Evolutionary conservation across 306 rosid species (phyloP).

Genomic region (Comarum palustre): DNA sequence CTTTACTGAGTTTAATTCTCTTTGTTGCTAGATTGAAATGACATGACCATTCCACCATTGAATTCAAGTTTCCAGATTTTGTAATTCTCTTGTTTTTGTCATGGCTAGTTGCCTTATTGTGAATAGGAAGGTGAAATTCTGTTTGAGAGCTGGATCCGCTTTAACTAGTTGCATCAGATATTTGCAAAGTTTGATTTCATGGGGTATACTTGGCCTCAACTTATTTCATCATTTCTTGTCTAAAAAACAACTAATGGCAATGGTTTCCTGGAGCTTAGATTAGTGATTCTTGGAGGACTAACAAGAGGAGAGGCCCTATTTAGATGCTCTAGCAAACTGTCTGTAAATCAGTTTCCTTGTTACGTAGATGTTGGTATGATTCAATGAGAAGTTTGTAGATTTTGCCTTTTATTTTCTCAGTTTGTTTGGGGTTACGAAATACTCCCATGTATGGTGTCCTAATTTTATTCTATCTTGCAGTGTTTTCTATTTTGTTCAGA

Average conservation of each 20-base stretch:
- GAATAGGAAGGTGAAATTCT: not conserved
- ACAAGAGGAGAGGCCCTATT: slow-evolving; percentile 38
- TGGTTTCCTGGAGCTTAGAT: slow-evolving; percentile 64
- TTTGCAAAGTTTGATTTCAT: not conserved
- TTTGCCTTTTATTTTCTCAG: too few relatives aligned
- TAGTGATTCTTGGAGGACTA: slow-evolving; percentile 77
- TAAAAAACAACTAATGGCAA: slow-evolving; percentile 8
- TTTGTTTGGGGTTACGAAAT: not conserved
- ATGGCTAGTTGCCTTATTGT: not conserved
- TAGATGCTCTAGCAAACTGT: not conserved
- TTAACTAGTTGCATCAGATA: not conserved
- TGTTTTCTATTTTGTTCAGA: not conserved
- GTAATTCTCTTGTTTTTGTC: not conserved
- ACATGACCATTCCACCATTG: not conserved
- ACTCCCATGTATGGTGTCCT: not conserved
- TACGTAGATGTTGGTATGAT: not conserved
- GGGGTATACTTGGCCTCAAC: not conserved
- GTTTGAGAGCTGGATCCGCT: not conserved
- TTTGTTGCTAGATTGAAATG: not conserved
- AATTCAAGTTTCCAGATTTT: not conserved
- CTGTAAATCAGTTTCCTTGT: not conserved
- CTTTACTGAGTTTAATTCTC: not conserved
- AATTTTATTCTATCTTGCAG: not conserved
- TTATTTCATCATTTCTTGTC: slow-evolving; percentile 9
- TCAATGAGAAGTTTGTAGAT: not conserved